Evolutionary conservation across 192 early-diverging fungal species (phyloP).

Genomic region (Gonapodya prolifera): DNA sequence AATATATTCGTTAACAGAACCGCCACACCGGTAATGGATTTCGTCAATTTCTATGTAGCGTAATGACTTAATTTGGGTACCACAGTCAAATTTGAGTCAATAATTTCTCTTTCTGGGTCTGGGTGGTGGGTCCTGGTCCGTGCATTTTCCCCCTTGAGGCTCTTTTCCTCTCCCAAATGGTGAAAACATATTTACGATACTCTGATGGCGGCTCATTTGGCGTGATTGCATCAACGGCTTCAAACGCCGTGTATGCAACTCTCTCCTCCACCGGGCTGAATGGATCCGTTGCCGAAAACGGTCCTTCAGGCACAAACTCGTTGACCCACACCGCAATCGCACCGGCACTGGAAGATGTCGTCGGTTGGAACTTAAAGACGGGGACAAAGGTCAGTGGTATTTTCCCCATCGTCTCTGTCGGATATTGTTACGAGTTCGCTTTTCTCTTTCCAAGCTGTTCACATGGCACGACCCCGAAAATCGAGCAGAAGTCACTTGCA

Average conservation of each 20-base stretch:
- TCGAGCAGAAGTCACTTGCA: slow-evolving; percentile 73
- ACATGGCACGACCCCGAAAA: slow-evolving; percentile 74
- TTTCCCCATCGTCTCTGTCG: neutral
- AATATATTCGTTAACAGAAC: too few species aligned
- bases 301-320: too few species aligned
- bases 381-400: slow-evolving; percentile 40
- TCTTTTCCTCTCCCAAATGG: too few species aligned
- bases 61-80: too few species aligned
- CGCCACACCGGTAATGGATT: too few species aligned
- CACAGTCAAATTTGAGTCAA: too few species aligned
- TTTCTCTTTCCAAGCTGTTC: slow-evolving; percentile 22
- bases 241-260: slow-evolving; percentile 63
- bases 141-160: too few species aligned
- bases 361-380: slow-evolving; percentile 76
- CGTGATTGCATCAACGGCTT: slow-evolving; percentile 53
- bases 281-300: slow-evolving; percentile 49
- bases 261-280: slow-evolving; percentile 39
- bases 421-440: too few species aligned
- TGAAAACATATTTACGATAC: slow-evolving; percentile 74
- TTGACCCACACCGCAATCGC: too few species aligned
- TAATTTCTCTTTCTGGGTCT: too few species aligned
- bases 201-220: slow-evolving; percentile 68
- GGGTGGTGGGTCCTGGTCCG: too few species aligned
- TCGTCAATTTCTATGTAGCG: too few species aligned
- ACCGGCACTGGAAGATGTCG: slow-evolving; percentile 69